Base-by-base conservation (phyloP, 495 filamentous ascomycete genomes). In the Aspergillus carlsbadensis region DNA sequence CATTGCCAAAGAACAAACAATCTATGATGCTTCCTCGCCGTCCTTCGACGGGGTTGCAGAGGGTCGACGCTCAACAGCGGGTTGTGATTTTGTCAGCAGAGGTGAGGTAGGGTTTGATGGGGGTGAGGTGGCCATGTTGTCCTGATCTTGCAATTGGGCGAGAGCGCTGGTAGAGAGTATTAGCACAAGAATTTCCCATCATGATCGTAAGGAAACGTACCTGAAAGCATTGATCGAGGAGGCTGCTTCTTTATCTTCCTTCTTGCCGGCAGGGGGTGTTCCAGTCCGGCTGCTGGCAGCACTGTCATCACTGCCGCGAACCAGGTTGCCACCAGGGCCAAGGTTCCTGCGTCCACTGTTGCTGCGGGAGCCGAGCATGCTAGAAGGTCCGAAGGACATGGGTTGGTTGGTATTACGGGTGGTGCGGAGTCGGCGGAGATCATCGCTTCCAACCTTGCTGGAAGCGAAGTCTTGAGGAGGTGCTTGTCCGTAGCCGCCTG, bases 181-280 rank as follows among this genome's bases (percentile, higher is more conserved):
- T 70, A 71, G 63, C 44, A 57, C 31, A 7, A 51, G n/a, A 62
- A 6, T 41, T 18, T 29, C 35, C 37, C 49, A 22, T 29, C 26
- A 10, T 21, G n/a, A n/a, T n/a, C n/a, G 24, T 22, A 24, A 4
- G 17, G 18, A 5, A 53, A 52, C 75, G 66, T 78, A 96, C 94
- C 90, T 91, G 79, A 94, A 98, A 61, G 91, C 85, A 75, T 97
- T 98, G 50, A 82, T 79, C 55, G 87, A 85, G 34, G 87, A 81
- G 35, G 84, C 77, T 44, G 86, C 78, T 60, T 86, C 81, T 72
- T 84, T 81, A 60, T 83, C 79, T 60, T 86, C 84, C 68, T 85
- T 87, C 74, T 87, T 84, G 59, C 75, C 72, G 45, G 84, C 72
- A 55, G 91, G 87, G 21, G 91, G 91, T 52, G 93, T 96, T 63